Base-by-base conservation (phyloP, 225 moss, liverwort and hornwort genomes). In the Takakia lepidozioides region DNA sequence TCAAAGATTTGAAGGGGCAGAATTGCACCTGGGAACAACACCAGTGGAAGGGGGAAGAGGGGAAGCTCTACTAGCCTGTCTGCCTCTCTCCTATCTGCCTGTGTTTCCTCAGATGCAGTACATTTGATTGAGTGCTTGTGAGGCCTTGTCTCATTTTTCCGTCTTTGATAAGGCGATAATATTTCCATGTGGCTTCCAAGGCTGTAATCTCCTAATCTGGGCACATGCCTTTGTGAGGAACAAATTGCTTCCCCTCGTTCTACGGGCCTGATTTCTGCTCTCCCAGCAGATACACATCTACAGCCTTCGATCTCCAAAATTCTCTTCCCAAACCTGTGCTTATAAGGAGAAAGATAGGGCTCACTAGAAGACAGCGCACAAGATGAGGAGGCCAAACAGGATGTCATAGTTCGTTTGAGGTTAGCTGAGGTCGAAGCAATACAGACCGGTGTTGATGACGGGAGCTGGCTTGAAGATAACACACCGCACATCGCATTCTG, bases 1-100 rank as follows among this genome's bases (percentile, higher is more conserved):
- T 98, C 98, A 19, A 98, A 98, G 22, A 98, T 88, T 61, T 98
- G 98, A 28, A 98, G 64, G 2, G 98, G 98, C 2, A 98, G 73
- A 46, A 98, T 98, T 13, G 98, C 98, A 48, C 93, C 89, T 46
- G 93, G 89, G 41, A 98, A 98, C 14, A 91, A 75, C 28, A 98
- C 98, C 3, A 98, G 80, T 9, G 91, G 98, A 57, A 98, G 85
- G 0, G 91, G 87, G 43, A 98, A 98, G 47, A 98, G 80, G 20
- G 98, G 98, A 39, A 91, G 83, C 72, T 98, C 98, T 24, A 83
- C 49, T 3, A 73, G 80, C 44, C 69, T 91, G 39, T 86, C 86
- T 14, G n/a, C n/a, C n/a, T n/a, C n/a, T n/a, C n/a, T n/a, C n/a
- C n/a, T n/a, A n/a, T n/a, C n/a, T n/a, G 81, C 44, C 29, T 76